Evolutionary conservation across 306 rosid species (phyloP), one percentile per base, ranked within the genome.

Genomic region (Corylus heterophylla): DNA sequence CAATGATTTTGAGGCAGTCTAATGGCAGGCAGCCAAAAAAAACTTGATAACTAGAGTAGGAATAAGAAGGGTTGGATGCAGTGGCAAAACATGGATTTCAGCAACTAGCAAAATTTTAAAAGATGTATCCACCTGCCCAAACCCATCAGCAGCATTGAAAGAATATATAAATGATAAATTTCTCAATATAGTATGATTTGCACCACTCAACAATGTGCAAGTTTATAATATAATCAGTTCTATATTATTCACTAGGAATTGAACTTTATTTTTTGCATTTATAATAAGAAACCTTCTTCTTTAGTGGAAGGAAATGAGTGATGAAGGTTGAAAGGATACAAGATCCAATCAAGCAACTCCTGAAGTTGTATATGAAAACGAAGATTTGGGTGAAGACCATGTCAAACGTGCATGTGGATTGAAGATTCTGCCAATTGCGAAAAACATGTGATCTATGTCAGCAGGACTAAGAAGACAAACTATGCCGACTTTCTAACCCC

Each of bases 371-470:
- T 74, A 35, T 42, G 79, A 39, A 63, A 67, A 76, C 12, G 29
- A n/a, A 68, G 9, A 74, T 37, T 56, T 10, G 78, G 18, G 35
- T 63, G 64, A 39, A 54, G 8, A 18, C 48, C 48, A n/a, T 68
- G 42, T 39, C 31, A 39, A 68, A 68, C 27, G 72, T 17, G 29
- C 72, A 68, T 52, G 81, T 69, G 79, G 80, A 78, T 74, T 39
- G 56, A 84, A 91, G 89, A 86, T 84, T 86, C 86, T 81, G 71
- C 81, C 68, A 73, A 67, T 74, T 37, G 74, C 39, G 47, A 31
- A 81, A 80, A 80, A 83, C 86, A 88, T 82, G 85, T 79, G 89
- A 73, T 75, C 85, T 22, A 83, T 73, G 88, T 86, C 89, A 81
- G 87, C 87, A 64, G 49, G 81, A 69, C 77, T 77, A 63, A 74